A percentile compares a stretch with the other conserved stretches of the same genome.
phyloP scores from a whole-genome alignment of 306 rosid genomes.

The Vicia sativa region DNA sequence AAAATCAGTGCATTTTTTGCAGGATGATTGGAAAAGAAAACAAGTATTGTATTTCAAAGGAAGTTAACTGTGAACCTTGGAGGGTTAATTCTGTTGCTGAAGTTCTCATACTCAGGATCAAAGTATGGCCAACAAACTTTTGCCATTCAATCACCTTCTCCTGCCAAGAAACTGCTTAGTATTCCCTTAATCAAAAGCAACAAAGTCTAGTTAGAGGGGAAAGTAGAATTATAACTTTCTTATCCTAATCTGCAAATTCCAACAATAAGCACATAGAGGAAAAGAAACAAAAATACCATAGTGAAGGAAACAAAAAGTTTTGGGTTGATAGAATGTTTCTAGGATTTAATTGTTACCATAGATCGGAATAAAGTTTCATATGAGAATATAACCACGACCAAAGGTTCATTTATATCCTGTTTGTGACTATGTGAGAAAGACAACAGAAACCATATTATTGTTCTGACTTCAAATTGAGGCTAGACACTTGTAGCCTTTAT shows the following conservation, averaged over 20 bases:
- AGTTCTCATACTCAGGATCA: constrained; percentile 83
- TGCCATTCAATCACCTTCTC: constrained; percentile 51
- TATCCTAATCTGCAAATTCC: not conserved
- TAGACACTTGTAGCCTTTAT: too few species aligned
- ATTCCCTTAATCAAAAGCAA: constrained; percentile 31
- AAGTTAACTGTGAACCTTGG: constrained; percentile 58
- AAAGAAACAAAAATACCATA: not conserved
- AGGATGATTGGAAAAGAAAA: not conserved
- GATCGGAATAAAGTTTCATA: constrained; percentile 11
- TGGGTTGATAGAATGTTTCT: not conserved
- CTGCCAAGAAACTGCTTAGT: constrained; percentile 29
- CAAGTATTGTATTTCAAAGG: constrained; percentile 14
- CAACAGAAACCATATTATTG: not conserved
- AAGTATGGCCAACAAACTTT: constrained; percentile 80
- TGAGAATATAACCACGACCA: not conserved
- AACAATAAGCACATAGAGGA: constrained; percentile 3
- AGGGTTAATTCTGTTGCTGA: constrained; percentile 77
- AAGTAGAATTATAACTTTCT: constrained; percentile 17
- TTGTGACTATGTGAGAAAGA: not conserved
- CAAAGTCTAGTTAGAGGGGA: constrained; percentile 13
- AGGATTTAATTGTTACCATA: not conserved
- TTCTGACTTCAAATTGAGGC: too few species aligned
- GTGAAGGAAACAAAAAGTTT: not conserved
- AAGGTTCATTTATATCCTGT: not conserved
- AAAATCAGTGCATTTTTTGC: not conserved